Evolutionary conservation across 139 green algal species (phyloP), one percentile per base, ranked within the genome.

Genomic region (Dunaliella primolecta): DNA sequence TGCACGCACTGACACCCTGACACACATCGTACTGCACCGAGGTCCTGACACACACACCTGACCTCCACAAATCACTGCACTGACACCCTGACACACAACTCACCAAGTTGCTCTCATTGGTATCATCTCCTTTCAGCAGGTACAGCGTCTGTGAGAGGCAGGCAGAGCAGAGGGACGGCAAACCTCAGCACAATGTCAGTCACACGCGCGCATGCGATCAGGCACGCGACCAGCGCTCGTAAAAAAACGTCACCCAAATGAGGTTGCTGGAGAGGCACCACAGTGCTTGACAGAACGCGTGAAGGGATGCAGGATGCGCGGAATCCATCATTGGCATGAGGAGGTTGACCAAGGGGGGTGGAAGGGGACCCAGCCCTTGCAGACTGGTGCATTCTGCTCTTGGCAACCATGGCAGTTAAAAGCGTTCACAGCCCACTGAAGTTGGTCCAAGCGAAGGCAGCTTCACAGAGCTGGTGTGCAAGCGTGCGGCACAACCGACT

Each of bases 51-150:
- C 32, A 78, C 77, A 81, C 77, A 81, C 32, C 15, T 80, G 75
- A 23, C 80, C 29, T 84, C 80, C 55, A 84, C n/a, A n/a, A n/a
- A n/a, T n/a, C n/a, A n/a, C n/a, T n/a, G n/a, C n/a, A n/a, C n/a
- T n/a, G n/a, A 64, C 46, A 64, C 46, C 7, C 46, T 25, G 7
- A 64, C 46, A 64, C 46, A 64, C 46, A 78, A 64, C 72, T 78
- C 89, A 96, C 94, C 88, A 94, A 81, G 82, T 96, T 96, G 72
- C 75, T 36, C 7, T 57, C 33, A 0, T 15, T 11, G 1, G 80
- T 20, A 37, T 88, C 55, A 32, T 86, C 38, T n/a, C 84, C 86
- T 0, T 82, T 46, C 36, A 76, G 56, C 27, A 88, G 75, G 81
- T 90, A 87, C 2, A 88, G 84, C 32, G 84, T 88, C 46, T 64